Base-by-base conservation (phyloP, 139 green algal genomes). In the Chlamydomonas schloesseri region DNA sequence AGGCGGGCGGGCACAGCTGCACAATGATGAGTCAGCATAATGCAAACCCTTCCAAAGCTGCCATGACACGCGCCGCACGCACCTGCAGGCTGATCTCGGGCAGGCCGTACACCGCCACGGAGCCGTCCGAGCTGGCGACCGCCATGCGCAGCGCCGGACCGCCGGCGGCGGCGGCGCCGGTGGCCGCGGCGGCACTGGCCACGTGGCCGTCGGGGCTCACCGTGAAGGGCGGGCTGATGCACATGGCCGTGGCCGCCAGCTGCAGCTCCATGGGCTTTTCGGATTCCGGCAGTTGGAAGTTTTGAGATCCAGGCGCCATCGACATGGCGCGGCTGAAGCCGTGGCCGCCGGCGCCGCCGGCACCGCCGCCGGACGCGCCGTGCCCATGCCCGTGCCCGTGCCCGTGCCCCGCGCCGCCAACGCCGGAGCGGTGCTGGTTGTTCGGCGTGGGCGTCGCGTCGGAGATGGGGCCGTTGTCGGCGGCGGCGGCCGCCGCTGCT, bases 211-310 rank as follows among this genome's bases (percentile, higher is more conserved):
- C 42, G 6, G 42, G 42, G 6, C 42, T 8, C 42, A 50, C 42
- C 42, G 42, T 50, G 42, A 50, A 50, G 42, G 69, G 34, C 46
- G 47, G 24, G 68, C 50, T 79, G 29, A 87, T 65, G 46, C 53
- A 80, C 24, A 72, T 9, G 6, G 50, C 42, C 24, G 23, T 71
- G 33, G 81, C 81, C 8, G 53, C 28, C 28, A 84, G 78, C 46
- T 84, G 78, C 6, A 84, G 65, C 46, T 84, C 78, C 64, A 75
- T 75, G n/a, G 64, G 78, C 46, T 84, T 84, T n/a, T 84, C 78
- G 17, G 46, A 33, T 23, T 84, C 78, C 0, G 78, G 78, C 17
- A 75, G 71, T 46, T 84, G 78, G 78, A 84, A 84, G 42, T n/a
- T 64, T 31, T 84, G 78, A 2, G 34, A 33, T 1, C 53, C n/a